phyloP scores from a whole-genome alignment of 83 land plant species.

The Isoetes engelmannii region DNA sequence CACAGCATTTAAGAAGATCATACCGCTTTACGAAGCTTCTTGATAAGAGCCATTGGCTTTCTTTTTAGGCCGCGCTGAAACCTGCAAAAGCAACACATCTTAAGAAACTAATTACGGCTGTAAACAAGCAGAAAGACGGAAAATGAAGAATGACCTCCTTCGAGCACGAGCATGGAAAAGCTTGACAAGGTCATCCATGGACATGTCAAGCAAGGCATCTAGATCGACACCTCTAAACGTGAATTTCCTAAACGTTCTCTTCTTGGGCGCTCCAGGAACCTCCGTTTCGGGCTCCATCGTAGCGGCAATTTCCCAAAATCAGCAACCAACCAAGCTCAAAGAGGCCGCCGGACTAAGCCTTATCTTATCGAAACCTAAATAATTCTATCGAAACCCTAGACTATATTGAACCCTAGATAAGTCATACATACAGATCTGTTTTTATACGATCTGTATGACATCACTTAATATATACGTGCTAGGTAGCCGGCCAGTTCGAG shows the following conservation, averaged over 20 bases:
- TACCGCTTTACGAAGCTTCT: conserved; percentile 89
- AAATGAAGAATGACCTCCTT: conserved; percentile 26
- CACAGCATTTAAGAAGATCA: conserved; percentile 18
- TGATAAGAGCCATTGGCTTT: conserved; percentile 83
- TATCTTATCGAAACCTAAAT: no score
- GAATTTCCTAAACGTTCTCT: conserved; percentile 64
- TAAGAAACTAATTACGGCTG: background rate
- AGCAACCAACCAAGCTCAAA: no score
- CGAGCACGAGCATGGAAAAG: conserved; percentile 42
- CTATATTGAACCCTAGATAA: no score
- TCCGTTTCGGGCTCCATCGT: no score
- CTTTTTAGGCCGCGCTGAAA: conserved; percentile 69
- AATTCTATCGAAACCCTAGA: no score
- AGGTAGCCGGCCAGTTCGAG: no score
- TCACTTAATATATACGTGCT: no score
- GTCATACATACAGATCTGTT: no score
- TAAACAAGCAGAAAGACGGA: background rate
- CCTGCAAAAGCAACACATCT: conserved; percentile 23
- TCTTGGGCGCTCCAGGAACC: conserved; percentile 43
- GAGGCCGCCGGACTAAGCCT: no score
- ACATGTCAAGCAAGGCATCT: conserved; percentile 53
- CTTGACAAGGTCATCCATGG: no score
- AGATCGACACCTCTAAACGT: conserved; percentile 55
- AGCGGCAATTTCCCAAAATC: no score
- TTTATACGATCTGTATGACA: no score